Conservation (phyloP, 2,329 filamentous ascomycete species). For the Cordyceps cateniannulata region DNA sequence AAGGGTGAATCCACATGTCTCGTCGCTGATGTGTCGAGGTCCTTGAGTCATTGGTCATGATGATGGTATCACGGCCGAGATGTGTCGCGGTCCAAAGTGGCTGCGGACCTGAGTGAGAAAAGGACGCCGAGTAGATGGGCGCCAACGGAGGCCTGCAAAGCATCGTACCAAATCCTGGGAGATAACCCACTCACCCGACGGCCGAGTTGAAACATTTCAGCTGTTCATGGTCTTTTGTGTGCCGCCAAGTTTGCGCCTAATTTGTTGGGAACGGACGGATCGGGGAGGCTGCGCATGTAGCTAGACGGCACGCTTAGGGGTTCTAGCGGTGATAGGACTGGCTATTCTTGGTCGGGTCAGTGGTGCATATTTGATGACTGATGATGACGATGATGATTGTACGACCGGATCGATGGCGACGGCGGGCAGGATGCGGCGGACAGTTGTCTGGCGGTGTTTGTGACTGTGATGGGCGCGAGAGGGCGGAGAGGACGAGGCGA, state of each 20-base stretch:
- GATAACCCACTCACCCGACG: no score
- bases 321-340: no score
- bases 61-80: neutral
- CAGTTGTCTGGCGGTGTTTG: neutral
- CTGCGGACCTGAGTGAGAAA: neutral
- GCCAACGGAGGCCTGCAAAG: no score
- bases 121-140: neutral
- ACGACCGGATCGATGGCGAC: neutral
- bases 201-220: slow-evolving; percentile 3
- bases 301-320: no score
- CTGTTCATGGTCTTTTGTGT: neutral
- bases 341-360: neutral
- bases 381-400: no score
- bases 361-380: no score
- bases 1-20: slow-evolving; percentile 2
- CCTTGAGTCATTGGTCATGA: neutral
- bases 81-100: no score
- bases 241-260: neutral
- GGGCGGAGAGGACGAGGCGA: neutral
- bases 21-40: neutral
- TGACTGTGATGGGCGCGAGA: neutral
- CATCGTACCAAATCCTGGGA: neutral
- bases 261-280: neutral
- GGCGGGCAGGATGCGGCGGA: neutral
- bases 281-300: no score